A percentile compares a stretch with the other conserved stretches of the same genome.
These are phyloP conservation scores for Psilocybe sp. DNA, from an alignment of 768 basidiomycete genomes.

Conservation along the genomic window DNA sequence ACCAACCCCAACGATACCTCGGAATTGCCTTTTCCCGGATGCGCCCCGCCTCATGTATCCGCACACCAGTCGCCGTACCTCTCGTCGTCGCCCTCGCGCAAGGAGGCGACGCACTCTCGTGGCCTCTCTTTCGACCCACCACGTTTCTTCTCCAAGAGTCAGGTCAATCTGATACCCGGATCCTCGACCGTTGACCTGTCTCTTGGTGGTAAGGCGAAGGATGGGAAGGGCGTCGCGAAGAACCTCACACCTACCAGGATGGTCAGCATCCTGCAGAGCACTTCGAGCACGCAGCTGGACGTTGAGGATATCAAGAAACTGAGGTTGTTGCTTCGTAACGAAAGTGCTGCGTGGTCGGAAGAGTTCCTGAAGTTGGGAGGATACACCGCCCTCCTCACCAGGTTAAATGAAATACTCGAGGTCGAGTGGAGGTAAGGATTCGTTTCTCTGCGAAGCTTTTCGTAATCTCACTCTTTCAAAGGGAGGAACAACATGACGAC, in stretches of 20 bases:
- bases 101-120: conserved; percentile 48
- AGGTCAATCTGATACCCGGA: conserved; percentile 40
- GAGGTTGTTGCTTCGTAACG: conserved; percentile 82
- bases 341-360: conserved; percentile 92
- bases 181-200: conserved; percentile 42
- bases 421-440: conserved; percentile 91
- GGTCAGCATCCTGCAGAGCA: conserved; percentile 62
- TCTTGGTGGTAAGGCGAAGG: conserved; percentile 40
- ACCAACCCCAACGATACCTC: conserved; percentile 29
- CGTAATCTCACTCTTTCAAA: conserved; percentile 24
- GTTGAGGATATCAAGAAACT: conserved; percentile 86
- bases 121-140: conserved; percentile 60
- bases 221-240: conserved; percentile 36
- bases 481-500: conserved; percentile 98
- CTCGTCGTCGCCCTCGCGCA: conserved; percentile 32
- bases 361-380: conserved; percentile 83
- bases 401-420: conserved; percentile 88
- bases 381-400: conserved; percentile 77
- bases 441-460: background rate
- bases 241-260: conserved; percentile 63
- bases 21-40: conserved; percentile 34
- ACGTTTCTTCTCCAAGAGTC: conserved; percentile 50
- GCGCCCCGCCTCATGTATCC: conserved; percentile 34
- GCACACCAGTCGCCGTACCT: conserved; percentile 38
- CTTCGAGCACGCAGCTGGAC: conserved; percentile 77